Conservation (phyloP, 352 stramenopile genomes). For the Aphanomyces astaci region DNA sequence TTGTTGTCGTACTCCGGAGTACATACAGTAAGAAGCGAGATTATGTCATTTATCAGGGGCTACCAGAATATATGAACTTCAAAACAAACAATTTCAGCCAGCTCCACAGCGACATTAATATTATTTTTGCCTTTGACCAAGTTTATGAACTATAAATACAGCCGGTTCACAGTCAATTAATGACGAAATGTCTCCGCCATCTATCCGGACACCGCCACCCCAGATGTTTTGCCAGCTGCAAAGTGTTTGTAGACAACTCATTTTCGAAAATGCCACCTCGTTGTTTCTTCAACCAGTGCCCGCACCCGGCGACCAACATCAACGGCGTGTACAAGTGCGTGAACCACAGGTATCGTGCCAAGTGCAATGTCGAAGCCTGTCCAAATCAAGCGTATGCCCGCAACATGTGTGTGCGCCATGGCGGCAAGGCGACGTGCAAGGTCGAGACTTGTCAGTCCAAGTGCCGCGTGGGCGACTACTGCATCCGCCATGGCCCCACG, state of each 20-base stretch:
- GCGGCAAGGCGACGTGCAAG: not conserved
- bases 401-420: constrained; percentile 16
- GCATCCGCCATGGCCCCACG: not conserved
- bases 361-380: not conserved
- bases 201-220: too few species aligned
- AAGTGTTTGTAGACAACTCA: too few species aligned
- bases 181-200: too few species aligned
- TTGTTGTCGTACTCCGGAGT: too few species aligned
- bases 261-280: not conserved
- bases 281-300: not conserved
- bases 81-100: not conserved
- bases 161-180: too few species aligned
- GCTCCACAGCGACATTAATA: not conserved
- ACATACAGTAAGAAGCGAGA: too few species aligned
- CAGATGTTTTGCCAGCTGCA: too few species aligned
- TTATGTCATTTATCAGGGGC: not conserved
- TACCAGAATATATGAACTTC: not conserved
- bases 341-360: not conserved
- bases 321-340: constrained; percentile 4
- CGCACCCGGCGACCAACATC: not conserved
- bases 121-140: too few species aligned
- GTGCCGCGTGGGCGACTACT: not conserved
- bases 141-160: too few species aligned
- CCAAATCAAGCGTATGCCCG: constrained; percentile 17
- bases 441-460: not conserved